Evolutionary conservation across 371 early-diverging fungal species (phyloP), one percentile per base, ranked within the genome.

Genomic region (Rhizopus arrhizus): DNA sequence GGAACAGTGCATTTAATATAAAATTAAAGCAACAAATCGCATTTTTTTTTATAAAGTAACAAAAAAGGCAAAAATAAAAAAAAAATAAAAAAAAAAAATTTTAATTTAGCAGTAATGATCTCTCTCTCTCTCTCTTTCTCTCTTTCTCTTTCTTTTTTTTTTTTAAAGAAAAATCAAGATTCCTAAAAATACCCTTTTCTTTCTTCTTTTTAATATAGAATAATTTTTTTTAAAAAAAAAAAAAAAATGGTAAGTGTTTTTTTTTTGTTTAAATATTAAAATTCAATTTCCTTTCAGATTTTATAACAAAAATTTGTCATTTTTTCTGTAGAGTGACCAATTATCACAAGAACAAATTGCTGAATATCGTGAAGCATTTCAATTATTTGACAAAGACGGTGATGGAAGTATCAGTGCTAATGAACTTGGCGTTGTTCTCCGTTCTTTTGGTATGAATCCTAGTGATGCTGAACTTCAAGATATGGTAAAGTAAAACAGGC

Each of bases 381-480:
- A 71, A 35, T 52, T 80, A 48, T 80, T 80, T 57, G 80, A 80
- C 64, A 69, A 68, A 52, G 67, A 77, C 60, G 74, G 74, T 31
- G 76, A 75, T 65, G 79, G 79, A 29, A 72, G 53, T 49, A 74
- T 79, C 40, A 69, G 66, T 47, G 73, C 73, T 31, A 51, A 61
- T 29, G 79, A 79, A 49, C 69, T 79, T 36, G 76, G 76, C 34
- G 63, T 61, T 36, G 76, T 75, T n/a, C 64, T 79, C 29, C 68
- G 69, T 38, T 67, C 68, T 7, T 72, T 79, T 56, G 73, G 73
- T 36, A 87, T 87, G 82, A 89, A 89, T 69, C 90, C 91, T 8
- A 87, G 84, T 28, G 91, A 93, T 50, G 79, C 85, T 22, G 90
- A 93, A 64, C 73, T 91, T 51, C 84, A 86, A 63, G 91, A 88